Base-by-base conservation (phyloP, 1,139 yeast genomes). In the Zygoascus hellenicus region DNA sequence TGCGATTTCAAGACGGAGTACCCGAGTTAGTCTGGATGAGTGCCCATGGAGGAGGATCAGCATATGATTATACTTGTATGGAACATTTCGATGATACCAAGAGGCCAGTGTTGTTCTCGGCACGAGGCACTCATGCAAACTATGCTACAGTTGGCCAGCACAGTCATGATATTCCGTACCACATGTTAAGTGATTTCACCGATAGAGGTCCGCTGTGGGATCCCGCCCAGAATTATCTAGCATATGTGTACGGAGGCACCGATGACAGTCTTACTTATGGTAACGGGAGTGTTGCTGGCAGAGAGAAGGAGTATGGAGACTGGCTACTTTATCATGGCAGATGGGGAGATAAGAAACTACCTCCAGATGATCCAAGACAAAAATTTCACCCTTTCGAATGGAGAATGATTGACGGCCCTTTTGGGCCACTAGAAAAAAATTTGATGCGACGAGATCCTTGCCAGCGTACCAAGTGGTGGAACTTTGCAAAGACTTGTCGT, bases 11-110 rank as follows among this genome's bases (percentile, higher is more conserved):
- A 57, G 76, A 84, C 3, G 96, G 96, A 0, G 69, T 74, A 51
- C 97, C 98, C 0, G 74, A 81, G n/a, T 77, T 84, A 49, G 80
- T 90, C n/a, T 92, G 97, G 97, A 86, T 92, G 95, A 84, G 95
- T 29, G 97, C 97, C 0, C 98, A 92, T 66, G 96, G 97, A 1
- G 97, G 97, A 9, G 98, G 98, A 3, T 84, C 90, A 17, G 97
- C 96, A 0, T 92, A 83, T 63, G 75, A 75, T 55, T 90, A 81
- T 62, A 72, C 77, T 22, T 84, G 88, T 28, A 68, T 89, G 52
- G 96, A 89, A 60, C 85, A 83, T 60, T 75, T 76, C 49, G 79
- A 77, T 46, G 65, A 71, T 49, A 56, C 61, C 7, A 61, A 62
- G 35, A 70, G 83, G 46, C 97, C 97, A 0, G 75, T 89, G 13